Evolutionary conservation across 75 land plant genomes (phyloP).

Genomic region (Cryptomeria japonica): DNA sequence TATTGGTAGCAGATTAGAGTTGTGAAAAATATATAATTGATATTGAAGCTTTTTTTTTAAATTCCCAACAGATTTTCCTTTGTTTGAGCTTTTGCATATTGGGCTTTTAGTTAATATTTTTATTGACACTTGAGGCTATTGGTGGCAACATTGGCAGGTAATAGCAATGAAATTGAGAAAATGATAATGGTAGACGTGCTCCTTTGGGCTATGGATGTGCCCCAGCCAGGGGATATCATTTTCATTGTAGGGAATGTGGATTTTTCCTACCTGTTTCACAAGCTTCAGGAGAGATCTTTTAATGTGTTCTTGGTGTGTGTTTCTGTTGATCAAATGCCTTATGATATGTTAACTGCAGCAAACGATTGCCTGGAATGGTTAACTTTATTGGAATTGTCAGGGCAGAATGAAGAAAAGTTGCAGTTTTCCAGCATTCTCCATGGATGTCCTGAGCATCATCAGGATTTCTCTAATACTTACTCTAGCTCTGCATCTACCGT

Average conservation of each 20-base stretch:
- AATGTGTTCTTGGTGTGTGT: constrained; percentile 4
- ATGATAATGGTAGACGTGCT: not conserved
- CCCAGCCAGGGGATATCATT: not conserved
- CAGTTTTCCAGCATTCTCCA: not conserved
- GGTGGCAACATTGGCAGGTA: not conserved
- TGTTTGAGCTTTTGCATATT: too few relatives aligned
- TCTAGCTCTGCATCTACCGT: not conserved
- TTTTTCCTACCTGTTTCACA: not conserved
- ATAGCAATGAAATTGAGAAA: not conserved
- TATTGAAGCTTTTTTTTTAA: too few relatives aligned
- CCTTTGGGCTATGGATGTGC: constrained; percentile 3
- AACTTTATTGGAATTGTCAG: not conserved
- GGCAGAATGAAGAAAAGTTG: not conserved
- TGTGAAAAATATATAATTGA: too few relatives aligned
- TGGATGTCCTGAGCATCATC: not conserved
- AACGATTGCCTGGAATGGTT: not conserved
- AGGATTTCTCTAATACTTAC: not conserved
- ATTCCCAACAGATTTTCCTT: too few relatives aligned
- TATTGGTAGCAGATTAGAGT: too few relatives aligned
- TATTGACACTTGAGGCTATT: not conserved
- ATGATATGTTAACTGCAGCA: not conserved
- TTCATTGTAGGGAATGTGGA: not conserved
- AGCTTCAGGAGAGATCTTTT: not conserved
- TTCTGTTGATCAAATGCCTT: not conserved
- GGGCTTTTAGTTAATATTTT: too few relatives aligned